Evolutionary conservation across 2,329 filamentous ascomycete genomes (phyloP).

Genomic region (Colletotrichum truncatum): DNA sequence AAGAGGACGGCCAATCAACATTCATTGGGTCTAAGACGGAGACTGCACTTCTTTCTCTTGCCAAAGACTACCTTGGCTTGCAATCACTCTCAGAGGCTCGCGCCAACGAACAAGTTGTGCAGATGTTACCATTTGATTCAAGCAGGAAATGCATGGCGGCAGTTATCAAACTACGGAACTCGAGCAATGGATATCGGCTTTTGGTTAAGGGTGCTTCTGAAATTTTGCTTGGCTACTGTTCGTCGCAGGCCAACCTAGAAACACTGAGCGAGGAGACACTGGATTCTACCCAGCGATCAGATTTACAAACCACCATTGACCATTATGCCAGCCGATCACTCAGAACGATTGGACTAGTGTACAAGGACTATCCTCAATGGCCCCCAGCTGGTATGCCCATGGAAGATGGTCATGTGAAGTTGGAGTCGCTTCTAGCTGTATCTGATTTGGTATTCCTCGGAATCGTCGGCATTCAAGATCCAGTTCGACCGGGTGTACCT

Average conservation of each 20-base stretch:
- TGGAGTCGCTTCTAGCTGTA: conserved; percentile 65
- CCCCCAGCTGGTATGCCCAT: conserved; percentile 67
- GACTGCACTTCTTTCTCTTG: conserved; percentile 61
- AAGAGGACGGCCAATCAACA: conserved; percentile 52
- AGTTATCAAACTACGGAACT: conserved; percentile 60
- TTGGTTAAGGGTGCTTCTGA: conserved; percentile 67
- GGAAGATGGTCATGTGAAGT: conserved; percentile 67
- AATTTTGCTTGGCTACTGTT: conserved; percentile 57
- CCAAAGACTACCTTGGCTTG: conserved; percentile 60
- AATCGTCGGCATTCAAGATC: conserved; percentile 77
- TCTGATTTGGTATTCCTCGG: conserved; percentile 76
- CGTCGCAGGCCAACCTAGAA: conserved; percentile 38
- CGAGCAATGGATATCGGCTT: conserved; percentile 54
- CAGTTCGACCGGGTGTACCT: conserved; percentile 70
- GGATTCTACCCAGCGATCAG: background rate
- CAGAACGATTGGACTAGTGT: conserved; percentile 75
- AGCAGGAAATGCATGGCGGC: conserved; percentile 65
- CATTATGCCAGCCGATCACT: conserved; percentile 68
- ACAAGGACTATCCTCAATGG: conserved; percentile 38
- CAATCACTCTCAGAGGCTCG: conserved; percentile 55
- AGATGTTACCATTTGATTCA: conserved; percentile 65
- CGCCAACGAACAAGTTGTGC: conserved; percentile 54
- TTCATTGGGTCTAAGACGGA: conserved; percentile 68
- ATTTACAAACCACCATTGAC: conserved; percentile 41
- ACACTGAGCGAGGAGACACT: conserved; percentile 10